Percentiles rank a stretch among this genome's conserved stretches.
These are phyloP conservation scores for Naganishia vaughanmartiniae DNA, from an alignment of 768 basidiomycete species.

Conservation along the genomic window DNA sequence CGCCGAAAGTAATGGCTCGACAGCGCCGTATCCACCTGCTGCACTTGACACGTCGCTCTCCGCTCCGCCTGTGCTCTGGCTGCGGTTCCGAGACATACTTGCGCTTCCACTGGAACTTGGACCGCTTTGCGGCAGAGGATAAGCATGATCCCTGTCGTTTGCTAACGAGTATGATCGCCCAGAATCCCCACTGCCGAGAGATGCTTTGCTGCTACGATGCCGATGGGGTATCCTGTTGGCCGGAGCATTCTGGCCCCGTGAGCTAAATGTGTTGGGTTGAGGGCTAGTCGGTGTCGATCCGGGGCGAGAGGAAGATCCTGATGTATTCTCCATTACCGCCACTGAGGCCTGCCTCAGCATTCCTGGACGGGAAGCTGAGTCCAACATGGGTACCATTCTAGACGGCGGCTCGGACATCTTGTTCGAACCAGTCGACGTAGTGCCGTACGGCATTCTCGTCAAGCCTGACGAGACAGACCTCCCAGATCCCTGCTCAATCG, in stretches of 20 bases:
- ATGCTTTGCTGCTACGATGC: conserved; percentile 21
- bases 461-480: conserved; percentile 26
- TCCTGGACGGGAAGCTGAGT: conserved; percentile 37
- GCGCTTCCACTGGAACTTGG: conserved; percentile 12
- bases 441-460: conserved; percentile 32
- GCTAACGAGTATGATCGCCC: conserved; percentile 14
- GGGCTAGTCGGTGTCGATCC: background rate
- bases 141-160: conserved; percentile 10
- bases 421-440: conserved; percentile 21
- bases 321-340: conserved; percentile 58
- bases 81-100: conserved; percentile 2
- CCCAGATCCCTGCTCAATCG: conserved; percentile 15
- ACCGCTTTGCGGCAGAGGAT: conserved; percentile 14
- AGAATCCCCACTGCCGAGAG: conserved; percentile 24
- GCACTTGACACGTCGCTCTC: conserved; percentile 32
- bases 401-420: conserved; percentile 16
- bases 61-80: conserved; percentile 4
- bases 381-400: conserved; percentile 12
- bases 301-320: conserved; percentile 11
- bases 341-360: conserved; percentile 62
- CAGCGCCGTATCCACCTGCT: conserved; percentile 7
- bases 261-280: background rate
- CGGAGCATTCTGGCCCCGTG: background rate
- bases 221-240: conserved; percentile 3
- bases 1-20: conserved; percentile 1